Conservation (phyloP, 73 alveolate species). For the Loxodes magnus region DNA sequence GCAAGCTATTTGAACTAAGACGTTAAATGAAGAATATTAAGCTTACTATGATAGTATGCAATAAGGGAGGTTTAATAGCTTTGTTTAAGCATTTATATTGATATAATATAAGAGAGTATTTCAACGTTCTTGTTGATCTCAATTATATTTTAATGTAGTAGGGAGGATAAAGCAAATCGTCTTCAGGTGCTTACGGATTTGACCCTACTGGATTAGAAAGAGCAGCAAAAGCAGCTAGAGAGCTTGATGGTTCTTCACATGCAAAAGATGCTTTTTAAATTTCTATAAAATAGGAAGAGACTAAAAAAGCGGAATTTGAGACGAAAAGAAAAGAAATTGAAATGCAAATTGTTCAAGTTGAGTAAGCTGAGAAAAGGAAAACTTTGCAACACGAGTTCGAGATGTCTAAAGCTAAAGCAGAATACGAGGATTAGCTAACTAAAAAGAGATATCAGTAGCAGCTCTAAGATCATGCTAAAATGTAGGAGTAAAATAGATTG, state of each 20-base stretch:
- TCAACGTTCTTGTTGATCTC: background rate
- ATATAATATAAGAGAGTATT: background rate
- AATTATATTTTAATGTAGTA: conserved; percentile 5
- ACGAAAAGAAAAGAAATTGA: conserved; percentile 39
- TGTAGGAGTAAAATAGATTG: conserved; percentile 36
- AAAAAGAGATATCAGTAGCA: conserved; percentile 41
- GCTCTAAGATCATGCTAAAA: conserved; percentile 33
- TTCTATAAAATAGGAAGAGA: conserved; percentile 51
- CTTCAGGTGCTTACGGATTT: conserved; percentile 52
- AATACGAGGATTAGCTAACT: conserved; percentile 47
- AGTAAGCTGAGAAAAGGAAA: conserved; percentile 41
- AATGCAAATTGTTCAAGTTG: conserved; percentile 25
- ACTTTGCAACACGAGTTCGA: conserved; percentile 50
- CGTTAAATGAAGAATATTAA: too few relatives aligned
- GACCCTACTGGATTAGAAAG: conserved; percentile 73
- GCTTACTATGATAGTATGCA: too few relatives aligned
- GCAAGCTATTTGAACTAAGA: too few relatives aligned
- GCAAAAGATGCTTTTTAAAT: conserved; percentile 58
- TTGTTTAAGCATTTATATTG: too few relatives aligned
- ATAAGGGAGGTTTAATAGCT: too few relatives aligned
- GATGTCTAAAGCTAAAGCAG: conserved; percentile 52
- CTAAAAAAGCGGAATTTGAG: conserved; percentile 37
- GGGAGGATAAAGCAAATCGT: conserved; percentile 19
- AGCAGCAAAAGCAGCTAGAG: conserved; percentile 72
- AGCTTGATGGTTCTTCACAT: conserved; percentile 41